Conservation (phyloP, 345 rosid species). For the Sonneratia alba region DNA sequence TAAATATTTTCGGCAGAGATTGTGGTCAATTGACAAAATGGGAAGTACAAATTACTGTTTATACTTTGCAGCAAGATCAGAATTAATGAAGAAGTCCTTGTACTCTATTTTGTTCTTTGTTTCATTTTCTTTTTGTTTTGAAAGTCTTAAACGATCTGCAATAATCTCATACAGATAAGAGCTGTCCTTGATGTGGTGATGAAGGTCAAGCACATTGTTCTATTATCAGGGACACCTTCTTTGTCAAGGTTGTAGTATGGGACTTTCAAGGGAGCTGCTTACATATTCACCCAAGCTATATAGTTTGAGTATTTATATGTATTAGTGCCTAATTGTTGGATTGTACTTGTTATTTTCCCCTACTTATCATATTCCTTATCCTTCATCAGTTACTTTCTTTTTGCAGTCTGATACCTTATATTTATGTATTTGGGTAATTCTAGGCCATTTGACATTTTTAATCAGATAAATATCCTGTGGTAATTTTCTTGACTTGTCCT, state of each 20-base stretch:
- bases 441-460: conserved; percentile 96
- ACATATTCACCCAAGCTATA: not conserved
- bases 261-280: not conserved
- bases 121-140: not conserved
- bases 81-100: not conserved
- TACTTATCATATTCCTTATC: not conserved
- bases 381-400: not conserved
- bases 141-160: not conserved
- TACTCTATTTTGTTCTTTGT: not conserved
- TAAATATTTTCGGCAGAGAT: not conserved
- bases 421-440: conserved; percentile 40
- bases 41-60: not conserved
- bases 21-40: not conserved
- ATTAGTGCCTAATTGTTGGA: not conserved
- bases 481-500: conserved; percentile 30
- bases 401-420: conserved; percentile 25
- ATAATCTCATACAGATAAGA: conserved; percentile 36
- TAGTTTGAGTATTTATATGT: not conserved
- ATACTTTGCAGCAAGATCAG: not conserved
- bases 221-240: conserved; percentile 95
- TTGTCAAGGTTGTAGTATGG: conserved; percentile 73
- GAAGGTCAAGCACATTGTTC: conserved; percentile 62
- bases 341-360: not conserved
- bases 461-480: conserved; percentile 93
- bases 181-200: conserved; percentile 75